Conservation (phyloP, 768 basidiomycete species). For the Auricularia heimuer region DNA sequence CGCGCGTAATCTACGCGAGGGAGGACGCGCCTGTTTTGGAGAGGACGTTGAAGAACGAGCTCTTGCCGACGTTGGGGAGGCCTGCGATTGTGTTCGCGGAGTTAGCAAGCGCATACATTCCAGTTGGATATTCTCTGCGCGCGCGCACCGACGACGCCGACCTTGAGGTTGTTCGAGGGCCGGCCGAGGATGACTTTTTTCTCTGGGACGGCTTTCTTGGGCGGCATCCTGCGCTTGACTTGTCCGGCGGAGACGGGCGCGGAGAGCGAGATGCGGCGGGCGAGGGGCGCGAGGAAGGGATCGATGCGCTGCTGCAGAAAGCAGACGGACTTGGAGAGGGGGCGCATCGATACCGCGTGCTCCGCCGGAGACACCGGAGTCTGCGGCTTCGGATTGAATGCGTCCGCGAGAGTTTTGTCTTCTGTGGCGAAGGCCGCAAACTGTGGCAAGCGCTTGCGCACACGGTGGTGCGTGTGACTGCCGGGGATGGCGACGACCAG, state of each 20-base stretch:
- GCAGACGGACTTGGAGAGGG: too few relatives aligned
- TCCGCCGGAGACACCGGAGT: too few relatives aligned
- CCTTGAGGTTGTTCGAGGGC: constrained; percentile 94
- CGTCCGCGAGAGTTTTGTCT: too few relatives aligned
- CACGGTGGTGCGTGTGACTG: too few relatives aligned
- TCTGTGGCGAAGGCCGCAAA: too few relatives aligned
- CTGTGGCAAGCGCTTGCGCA: too few relatives aligned
- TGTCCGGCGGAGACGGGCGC: not conserved
- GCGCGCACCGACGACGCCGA: constrained; percentile 92
- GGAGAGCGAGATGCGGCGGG: too few relatives aligned
- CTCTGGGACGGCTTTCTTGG: constrained; percentile 75
- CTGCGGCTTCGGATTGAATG: too few relatives aligned
- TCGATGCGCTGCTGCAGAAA: too few relatives aligned
- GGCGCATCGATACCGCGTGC: too few relatives aligned
- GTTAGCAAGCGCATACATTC: not conserved
- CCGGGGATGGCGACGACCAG: too few relatives aligned
- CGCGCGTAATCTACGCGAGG: constrained; percentile 6
- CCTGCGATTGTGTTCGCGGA: constrained; percentile 32
- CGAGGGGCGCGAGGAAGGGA: too few relatives aligned
- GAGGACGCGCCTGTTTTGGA: constrained; percentile 67
- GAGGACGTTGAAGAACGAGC: constrained; percentile 96
- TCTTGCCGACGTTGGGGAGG: constrained; percentile 95
- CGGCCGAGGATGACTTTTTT: constrained; percentile 84
- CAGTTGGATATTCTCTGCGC: constrained; percentile 9
- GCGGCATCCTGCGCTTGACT: constrained; percentile 73